Conservation (phyloP, 2,329 filamentous ascomycete genomes). For the Furcasterigmium sp. region DNA sequence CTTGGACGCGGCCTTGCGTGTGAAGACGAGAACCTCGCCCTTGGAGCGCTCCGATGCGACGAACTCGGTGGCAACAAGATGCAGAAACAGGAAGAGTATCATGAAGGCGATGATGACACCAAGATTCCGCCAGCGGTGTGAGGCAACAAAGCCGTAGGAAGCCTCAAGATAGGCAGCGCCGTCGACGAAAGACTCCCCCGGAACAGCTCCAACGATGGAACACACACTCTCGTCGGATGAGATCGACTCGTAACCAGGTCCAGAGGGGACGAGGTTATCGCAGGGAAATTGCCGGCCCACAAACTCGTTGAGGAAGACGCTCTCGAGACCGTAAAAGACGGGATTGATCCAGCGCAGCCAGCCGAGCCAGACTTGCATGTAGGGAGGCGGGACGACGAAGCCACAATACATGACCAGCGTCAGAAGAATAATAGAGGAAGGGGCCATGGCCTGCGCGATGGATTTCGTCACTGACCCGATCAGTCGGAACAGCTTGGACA, state of each 20-base stretch:
- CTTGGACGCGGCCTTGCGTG: slow-evolving; percentile 16
- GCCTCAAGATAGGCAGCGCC: slow-evolving; percentile 2
- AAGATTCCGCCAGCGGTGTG: slow-evolving; percentile 37
- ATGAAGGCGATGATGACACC: slow-evolving; percentile 47
- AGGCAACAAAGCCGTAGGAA: slow-evolving; percentile 1
- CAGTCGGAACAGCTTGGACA: slow-evolving; percentile 57
- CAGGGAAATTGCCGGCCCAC: slow-evolving; percentile 28
- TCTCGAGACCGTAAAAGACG: slow-evolving; percentile 56
- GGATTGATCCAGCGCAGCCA: slow-evolving; percentile 54
- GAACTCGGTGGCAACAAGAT: slow-evolving; percentile 7
- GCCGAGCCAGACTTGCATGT: slow-evolving; percentile 38
- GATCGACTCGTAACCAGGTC: slow-evolving; percentile 1
- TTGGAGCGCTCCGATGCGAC: slow-evolving; percentile 6
- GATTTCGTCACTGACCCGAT: slow-evolving; percentile 17
- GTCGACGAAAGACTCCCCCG: not conserved
- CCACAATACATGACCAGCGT: slow-evolving; percentile 43
- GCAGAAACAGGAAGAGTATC: slow-evolving; percentile 36
- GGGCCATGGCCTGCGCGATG: slow-evolving; percentile 35
- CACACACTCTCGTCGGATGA: not conserved
- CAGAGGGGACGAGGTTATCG: not conserved
- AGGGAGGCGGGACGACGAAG: slow-evolving; percentile 27
- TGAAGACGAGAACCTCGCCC: slow-evolving; percentile 9
- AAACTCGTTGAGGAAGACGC: slow-evolving; percentile 61
- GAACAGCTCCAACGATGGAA: slow-evolving; percentile 1
- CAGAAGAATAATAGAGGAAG: slow-evolving; percentile 44